These are phyloP conservation scores for Choricystis sp. DNA, from an alignment of 139 green algal genomes.

Conservation along the genomic window DNA sequence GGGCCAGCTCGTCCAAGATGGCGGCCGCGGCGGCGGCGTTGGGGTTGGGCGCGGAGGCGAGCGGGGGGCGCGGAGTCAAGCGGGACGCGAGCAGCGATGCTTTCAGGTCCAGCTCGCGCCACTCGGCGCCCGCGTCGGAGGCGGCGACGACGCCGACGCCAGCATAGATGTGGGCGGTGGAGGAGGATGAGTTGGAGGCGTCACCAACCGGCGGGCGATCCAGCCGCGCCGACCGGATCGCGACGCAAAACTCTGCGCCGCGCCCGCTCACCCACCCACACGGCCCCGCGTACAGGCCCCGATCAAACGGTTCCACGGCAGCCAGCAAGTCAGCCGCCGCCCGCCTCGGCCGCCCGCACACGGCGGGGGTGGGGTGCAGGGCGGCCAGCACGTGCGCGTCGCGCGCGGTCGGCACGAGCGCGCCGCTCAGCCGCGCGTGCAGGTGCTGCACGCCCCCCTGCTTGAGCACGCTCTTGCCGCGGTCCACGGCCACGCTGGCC, in stretches of 20 bases:
- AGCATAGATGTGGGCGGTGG: slow-evolving; percentile 47
- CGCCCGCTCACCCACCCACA: slow-evolving; percentile 78
- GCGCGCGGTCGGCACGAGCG: slow-evolving; percentile 1
- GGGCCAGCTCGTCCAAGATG: slow-evolving; percentile 77
- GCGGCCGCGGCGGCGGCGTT: slow-evolving; percentile 51
- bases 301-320: slow-evolving; percentile 74
- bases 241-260: slow-evolving; percentile 87
- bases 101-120: slow-evolving; percentile 91
- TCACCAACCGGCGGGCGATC: too few species aligned
- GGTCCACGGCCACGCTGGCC: slow-evolving; percentile 46
- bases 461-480: slow-evolving; percentile 79
- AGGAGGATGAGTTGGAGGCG: slow-evolving; percentile 17
- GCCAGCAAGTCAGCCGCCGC: slow-evolving; percentile 23
- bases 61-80: slow-evolving; percentile 24
- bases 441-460: slow-evolving; percentile 87
- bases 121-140: slow-evolving; percentile 59
- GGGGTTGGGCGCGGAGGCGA: slow-evolving; percentile 42
- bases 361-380: slow-evolving; percentile 79
- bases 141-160: slow-evolving; percentile 90
- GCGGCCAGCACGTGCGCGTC: slow-evolving; percentile 35
- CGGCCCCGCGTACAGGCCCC: slow-evolving; percentile 88
- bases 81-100: slow-evolving; percentile 38
- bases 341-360: slow-evolving; percentile 63
- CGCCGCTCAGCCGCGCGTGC: slow-evolving; percentile 66
- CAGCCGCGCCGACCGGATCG: slow-evolving; percentile 90